A percentile compares a stretch with the other conserved stretches of the same genome.
Evolutionary conservation across 1,284 basidiomycete species (phyloP).

Genomic region (Rhodotorula mucilaginosa): DNA sequence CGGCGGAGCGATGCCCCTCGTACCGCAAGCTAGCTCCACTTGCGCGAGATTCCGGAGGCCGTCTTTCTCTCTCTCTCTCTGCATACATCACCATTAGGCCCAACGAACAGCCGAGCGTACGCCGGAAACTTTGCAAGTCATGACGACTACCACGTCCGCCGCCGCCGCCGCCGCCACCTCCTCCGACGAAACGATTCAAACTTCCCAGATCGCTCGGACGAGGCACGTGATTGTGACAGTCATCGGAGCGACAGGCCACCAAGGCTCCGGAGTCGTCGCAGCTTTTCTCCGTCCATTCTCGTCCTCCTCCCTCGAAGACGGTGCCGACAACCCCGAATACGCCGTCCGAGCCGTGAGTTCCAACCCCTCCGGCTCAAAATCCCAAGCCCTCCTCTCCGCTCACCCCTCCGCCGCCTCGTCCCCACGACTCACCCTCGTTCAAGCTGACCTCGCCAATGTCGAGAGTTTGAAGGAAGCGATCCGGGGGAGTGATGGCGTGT

Average conservation of each 20-base stretch:
- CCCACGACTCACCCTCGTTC: conserved; percentile 6
- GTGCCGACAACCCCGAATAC: neutral
- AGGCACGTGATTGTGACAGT: conserved; percentile 22
- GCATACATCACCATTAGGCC: too few relatives aligned
- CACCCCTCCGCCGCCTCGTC: neutral
- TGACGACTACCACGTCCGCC: too few relatives aligned
- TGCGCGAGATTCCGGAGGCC: too few relatives aligned
- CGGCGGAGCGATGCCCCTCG: too few relatives aligned
- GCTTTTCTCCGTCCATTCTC: conserved; percentile 7
- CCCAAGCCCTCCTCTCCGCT: conserved; percentile 3
- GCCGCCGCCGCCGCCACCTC: too few relatives aligned
- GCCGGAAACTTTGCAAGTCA: too few relatives aligned
- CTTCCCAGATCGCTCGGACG: neutral
- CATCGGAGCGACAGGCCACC: conserved; percentile 19
- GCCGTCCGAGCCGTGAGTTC: conserved; percentile 16
- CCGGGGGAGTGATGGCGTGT: conserved; percentile 8
- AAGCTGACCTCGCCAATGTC: conserved; percentile 15
- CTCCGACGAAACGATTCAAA: neutral
- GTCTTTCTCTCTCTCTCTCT: too few relatives aligned
- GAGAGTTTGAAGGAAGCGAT: conserved; percentile 15
- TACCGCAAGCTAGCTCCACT: too few relatives aligned
- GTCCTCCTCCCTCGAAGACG: neutral
- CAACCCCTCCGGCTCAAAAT: conserved; percentile 10
- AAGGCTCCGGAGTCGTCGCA: conserved; percentile 21
- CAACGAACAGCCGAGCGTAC: too few relatives aligned